Evolutionary conservation across 495 filamentous ascomycete genomes (phyloP), one percentile per base, ranked within the genome.

Genomic region (Podospora pseudocomata): DNA sequence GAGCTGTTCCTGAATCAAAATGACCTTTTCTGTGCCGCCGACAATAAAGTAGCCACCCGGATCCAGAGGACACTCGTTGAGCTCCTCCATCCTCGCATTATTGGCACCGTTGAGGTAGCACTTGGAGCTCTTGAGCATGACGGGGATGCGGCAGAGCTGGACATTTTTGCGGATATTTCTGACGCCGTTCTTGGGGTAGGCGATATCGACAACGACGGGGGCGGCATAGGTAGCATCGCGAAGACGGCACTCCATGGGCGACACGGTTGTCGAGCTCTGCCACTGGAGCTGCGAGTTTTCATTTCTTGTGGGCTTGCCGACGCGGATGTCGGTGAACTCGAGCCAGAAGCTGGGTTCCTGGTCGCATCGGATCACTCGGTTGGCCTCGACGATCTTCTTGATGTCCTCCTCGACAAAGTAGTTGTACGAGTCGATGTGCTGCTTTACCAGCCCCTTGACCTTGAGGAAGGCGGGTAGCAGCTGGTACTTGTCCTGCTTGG

Each of bases 1-100:
- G 75, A 98, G 81, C 78, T 98, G 95, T 72, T 99, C 95, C 77
- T 98, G 95, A 44, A 98, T 94, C 16, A 99, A 85, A 74, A 99
- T 98, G 62, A 98, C 95, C 82, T 98, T 98, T 73, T 99, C 95
- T 61, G 90, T 91, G 9, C 90, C 90, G 70, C 88, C 86, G 60
- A 92, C 87, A 67, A 93, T 92, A 74, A 99, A 99, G 78, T 99
- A 99, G 30, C 95, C 95, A 65, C 95, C 95, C 1, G 96, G 95
- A 78, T 99, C 95, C 28, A 98, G 83, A 2, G 95, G 91, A 75
- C 95, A 99, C 78, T 99, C 95, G 71, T 95, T 92, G 73, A 97
- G 87, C 18, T 86, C 76, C 44, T 90, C 90, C 93, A 98, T 95
- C 73, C 96, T 85, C 27, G 84, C 82, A 64, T 96, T 94, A 18